Evolutionary conservation across 129 eudicot species (phyloP).

Genomic region (Pulicaria dysenterica): DNA sequence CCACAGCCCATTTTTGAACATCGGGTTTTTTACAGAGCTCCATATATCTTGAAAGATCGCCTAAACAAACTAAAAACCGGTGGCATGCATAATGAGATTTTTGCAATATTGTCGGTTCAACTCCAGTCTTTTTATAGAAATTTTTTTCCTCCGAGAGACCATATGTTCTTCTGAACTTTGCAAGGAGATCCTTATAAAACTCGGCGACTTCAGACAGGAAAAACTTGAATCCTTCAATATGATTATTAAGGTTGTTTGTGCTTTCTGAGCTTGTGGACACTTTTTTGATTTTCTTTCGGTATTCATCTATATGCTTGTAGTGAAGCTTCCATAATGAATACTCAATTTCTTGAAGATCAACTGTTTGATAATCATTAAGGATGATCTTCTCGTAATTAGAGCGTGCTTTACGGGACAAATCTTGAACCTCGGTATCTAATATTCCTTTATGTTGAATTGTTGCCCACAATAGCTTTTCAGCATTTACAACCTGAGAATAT

Average conservation of each 20-base stretch:
- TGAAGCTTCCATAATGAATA: conserved; percentile 87
- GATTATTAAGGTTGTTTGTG: conserved; percentile 43
- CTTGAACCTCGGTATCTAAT: conserved; percentile 55
- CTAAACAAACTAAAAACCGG: conserved; percentile 81
- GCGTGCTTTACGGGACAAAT: conserved; percentile 62
- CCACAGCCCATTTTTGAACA: conserved; percentile 68
- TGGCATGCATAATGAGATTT: conserved; percentile 60
- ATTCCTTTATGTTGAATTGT: conserved; percentile 70
- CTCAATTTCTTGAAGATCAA: conserved; percentile 73
- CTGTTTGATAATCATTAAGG: conserved; percentile 38
- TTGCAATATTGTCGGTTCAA: conserved; percentile 42
- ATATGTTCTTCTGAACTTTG: conserved; percentile 47
- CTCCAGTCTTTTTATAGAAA: conserved; percentile 31
- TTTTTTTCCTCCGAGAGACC: conserved; percentile 48
- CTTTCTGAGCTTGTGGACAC: conserved; percentile 38
- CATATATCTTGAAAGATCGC: conserved; percentile 86
- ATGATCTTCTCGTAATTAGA: conserved; percentile 62
- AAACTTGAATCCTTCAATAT: conserved; percentile 59
- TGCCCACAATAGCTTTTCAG: conserved; percentile 66
- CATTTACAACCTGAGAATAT: conserved; percentile 49
- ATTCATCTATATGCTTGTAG: conserved; percentile 87
- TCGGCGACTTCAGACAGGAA: conserved; percentile 74
- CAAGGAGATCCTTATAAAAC: conserved; percentile 63
- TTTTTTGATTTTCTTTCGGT: conserved; percentile 59
- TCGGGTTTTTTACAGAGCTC: conserved; percentile 69